These are phyloP conservation scores for Pythium oligandrum DNA, from an alignment of 352 stramenopile genomes.

Conservation along the genomic window DNA sequence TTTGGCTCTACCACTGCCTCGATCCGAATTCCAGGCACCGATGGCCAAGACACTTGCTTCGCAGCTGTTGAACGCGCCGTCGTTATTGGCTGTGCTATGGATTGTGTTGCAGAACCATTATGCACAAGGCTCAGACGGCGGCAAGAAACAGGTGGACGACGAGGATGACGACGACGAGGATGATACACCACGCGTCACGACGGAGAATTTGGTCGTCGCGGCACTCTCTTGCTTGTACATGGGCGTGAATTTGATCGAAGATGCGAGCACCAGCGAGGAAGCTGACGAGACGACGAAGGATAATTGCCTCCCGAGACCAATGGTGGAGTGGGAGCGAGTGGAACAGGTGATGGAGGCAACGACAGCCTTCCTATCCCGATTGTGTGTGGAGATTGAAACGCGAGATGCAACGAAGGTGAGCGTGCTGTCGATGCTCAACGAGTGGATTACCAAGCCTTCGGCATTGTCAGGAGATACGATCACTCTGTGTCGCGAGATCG, in stretches of 20 bases:
- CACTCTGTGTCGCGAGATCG: constrained; percentile 4
- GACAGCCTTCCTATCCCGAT: no score
- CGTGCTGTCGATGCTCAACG: constrained; percentile 3
- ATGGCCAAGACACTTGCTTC: constrained; percentile 4
- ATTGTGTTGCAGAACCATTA: constrained; percentile 32
- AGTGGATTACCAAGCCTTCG: no score
- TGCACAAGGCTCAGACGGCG: no score
- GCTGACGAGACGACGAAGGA: no score
- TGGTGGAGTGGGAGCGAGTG: no score
- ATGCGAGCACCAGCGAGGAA: no score
- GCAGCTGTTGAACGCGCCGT: constrained; percentile 46
- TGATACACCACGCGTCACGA: constrained; percentile 11
- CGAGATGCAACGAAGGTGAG: no score
- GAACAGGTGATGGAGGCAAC: no score
- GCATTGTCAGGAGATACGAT: constrained; percentile 13
- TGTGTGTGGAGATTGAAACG: no score
- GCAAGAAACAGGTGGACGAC: constrained; percentile 12
- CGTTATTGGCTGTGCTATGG: constrained; percentile 35
- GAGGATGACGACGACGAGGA: constrained; percentile 1
- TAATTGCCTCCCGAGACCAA: no score
- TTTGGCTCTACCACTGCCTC: no score
- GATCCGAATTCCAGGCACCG: no score
- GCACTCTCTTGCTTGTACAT: constrained; percentile 51
- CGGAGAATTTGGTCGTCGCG: constrained; percentile 54
- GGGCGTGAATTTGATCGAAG: constrained; percentile 18